phyloP scores from a whole-genome alignment of 805 yeast genomes.

The Myxozyma sirexii region DNA sequence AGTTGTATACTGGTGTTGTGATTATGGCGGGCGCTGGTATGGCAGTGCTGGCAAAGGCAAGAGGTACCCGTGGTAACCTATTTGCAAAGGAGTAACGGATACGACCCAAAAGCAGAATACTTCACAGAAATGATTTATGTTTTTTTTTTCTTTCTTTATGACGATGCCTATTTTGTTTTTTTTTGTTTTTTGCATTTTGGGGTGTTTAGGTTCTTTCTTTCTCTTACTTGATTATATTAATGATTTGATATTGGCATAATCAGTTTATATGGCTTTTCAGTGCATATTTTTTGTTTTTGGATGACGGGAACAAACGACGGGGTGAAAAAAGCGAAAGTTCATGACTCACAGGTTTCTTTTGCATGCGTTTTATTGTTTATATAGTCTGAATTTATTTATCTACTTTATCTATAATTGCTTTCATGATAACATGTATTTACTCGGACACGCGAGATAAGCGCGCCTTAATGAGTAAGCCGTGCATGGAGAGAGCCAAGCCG shows the following conservation, averaged over 20 bases:
- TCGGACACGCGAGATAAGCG: too few relatives aligned
- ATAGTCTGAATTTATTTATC: background rate
- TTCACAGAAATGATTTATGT: background rate
- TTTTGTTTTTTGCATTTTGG: background rate
- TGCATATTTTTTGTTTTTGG: background rate
- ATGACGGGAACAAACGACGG: too few relatives aligned
- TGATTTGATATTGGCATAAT: constrained; percentile 3
- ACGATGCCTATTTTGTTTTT: background rate
- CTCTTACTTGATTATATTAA: constrained; percentile 5
- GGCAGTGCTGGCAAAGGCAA: constrained; percentile 27
- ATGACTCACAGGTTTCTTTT: constrained; percentile 9
- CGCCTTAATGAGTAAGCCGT: too few relatives aligned
- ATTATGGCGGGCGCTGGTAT: constrained; percentile 30
- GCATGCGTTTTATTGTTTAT: background rate
- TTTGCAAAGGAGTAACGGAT: constrained; percentile 19
- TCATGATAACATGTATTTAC: background rate
- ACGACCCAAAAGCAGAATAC: too few relatives aligned
- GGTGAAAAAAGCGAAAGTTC: background rate
- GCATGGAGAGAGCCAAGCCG: too few relatives aligned
- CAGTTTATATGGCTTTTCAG: constrained; percentile 8
- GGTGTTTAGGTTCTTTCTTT: constrained; percentile 7
- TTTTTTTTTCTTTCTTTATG: background rate
- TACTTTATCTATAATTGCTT: background rate
- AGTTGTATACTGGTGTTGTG: constrained; percentile 35
- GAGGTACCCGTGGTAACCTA: constrained; percentile 26